Base-by-base conservation (phyloP, 139 green algal genomes). In the Penium margaritaceum region DNA sequence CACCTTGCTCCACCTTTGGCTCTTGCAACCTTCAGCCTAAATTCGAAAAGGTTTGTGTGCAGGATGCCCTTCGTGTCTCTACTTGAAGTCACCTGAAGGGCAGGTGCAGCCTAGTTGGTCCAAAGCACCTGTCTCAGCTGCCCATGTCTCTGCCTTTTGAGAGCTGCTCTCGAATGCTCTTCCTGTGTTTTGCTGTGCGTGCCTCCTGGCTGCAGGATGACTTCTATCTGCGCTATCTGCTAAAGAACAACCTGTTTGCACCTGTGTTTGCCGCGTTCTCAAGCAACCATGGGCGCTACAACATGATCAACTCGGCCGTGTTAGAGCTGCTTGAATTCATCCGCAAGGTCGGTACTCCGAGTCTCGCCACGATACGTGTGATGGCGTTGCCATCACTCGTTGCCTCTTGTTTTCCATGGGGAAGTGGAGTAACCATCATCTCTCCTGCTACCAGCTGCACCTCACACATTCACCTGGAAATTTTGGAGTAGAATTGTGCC, bases 281-380 rank as follows among this genome's bases (percentile, higher is more conserved):
- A 24, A 77, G 78, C 7, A 96, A 97, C 67, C 90, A 91, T 44
- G 63, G 85, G 1, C 76, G 82, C 30, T 94, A 95, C 84, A 96
- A 96, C 83, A 76, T 96, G 58, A 83, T 96, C 62, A 93, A 95
- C 84, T 76, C 61, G 7, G 74, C 74, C 19, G 54, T 86, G 3
- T 51, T 86, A 15, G 81, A 86, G 61, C 54, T 86, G 12, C 29
- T 86, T 19, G 72, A 86, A 32, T 86, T 82, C 32, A 68, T 86
- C 0, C 41, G 75, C 68, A 82, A 77, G 60, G 74, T 81, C 15
- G 39, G 65, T 55, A n/a, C n/a, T n/a, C n/a, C n/a, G n/a, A n/a
- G n/a, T n/a, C n/a, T n/a, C n/a, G n/a, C n/a, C n/a, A n/a, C n/a
- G n/a, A n/a, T n/a, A n/a, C n/a, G n/a, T n/a, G n/a, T n/a, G n/a